Evolutionary conservation across 495 filamentous ascomycete species (phyloP), one percentile per base, ranked within the genome.

Genomic region (Parachaetomium inaequale): DNA sequence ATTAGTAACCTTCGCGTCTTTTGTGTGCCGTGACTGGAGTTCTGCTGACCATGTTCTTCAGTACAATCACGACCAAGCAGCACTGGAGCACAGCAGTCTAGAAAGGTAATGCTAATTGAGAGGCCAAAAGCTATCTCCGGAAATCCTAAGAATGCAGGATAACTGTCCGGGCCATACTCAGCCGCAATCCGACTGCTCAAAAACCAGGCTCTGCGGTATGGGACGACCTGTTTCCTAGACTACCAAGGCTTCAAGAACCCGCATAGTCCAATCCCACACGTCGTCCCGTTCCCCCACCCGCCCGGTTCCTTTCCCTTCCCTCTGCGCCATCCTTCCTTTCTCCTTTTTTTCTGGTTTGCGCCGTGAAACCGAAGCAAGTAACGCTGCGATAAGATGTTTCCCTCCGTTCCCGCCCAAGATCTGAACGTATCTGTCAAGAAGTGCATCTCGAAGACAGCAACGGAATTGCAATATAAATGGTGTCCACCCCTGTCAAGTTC

Each of bases 161-260:
- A 49, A 49, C 19, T 36, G 55, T 46, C 43, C 59, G 59, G 51
- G 31, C 25, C 49, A 58, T 47, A 42, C 10, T 63, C 46, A 42
- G 11, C 55, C 46, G 42, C 42, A 31, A 56, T 63, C 59, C 49
- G 57, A 42, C 26, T 55, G 59, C 61, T 66, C 69, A 59, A 68
- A 71, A 66, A 65, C 61, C 38, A 66, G 61, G 61, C 62, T 46
- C 55, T 63, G 66, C 53, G 60, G 64, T 62, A 66, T 67, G 67
- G 65, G 63, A 63, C 53, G 63, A 68, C 63, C 66, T n/a, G n/a
- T 73, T 75, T 75, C 72, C 72, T 71, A 69, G 67, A 69, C 68
- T 63, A 59, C 65, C 66, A 63, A 64, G 68, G 66, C 58, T 58
- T 67, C 58, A 64, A 70, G 64, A 58, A 63, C 63, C 49, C 62